Evolutionary conservation across 2,329 filamentous ascomycete genomes (phyloP).

Genomic region (Exophiala alcalophila): DNA sequence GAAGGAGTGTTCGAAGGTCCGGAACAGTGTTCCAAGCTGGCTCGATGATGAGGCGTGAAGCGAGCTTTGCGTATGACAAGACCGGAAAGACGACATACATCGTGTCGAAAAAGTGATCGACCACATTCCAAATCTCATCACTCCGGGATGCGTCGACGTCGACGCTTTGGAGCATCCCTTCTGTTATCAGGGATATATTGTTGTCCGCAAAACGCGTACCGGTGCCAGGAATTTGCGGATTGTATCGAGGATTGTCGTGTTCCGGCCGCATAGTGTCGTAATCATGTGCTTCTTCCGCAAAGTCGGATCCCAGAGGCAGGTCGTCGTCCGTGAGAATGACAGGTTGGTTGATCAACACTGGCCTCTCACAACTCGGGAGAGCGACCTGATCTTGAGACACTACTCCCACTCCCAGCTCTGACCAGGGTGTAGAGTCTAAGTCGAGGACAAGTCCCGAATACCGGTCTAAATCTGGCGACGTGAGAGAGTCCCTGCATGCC

Average conservation of each 20-base stretch:
- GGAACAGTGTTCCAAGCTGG: constrained; percentile 6
- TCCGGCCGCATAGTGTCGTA: not conserved
- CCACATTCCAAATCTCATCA: constrained; percentile 7
- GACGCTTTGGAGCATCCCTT: not conserved
- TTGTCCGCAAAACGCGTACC: not conserved
- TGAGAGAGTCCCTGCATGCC: not conserved
- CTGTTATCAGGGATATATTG: not conserved
- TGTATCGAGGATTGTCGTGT: not conserved
- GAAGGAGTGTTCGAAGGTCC: constrained; percentile 7
- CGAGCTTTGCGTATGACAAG: constrained; percentile 8
- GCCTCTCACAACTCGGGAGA: not conserved
- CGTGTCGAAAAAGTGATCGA: constrained; percentile 15
- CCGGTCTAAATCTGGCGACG: not conserved
- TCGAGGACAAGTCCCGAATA: not conserved
- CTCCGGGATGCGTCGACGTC: not conserved
- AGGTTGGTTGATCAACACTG: too few relatives aligned
- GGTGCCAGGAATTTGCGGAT: not conserved
- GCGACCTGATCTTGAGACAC: too few relatives aligned
- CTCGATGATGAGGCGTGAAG: constrained; percentile 1
- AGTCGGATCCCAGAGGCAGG: not conserved
- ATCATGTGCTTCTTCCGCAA: not conserved
- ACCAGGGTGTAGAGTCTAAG: not conserved
- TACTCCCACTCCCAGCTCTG: too few relatives aligned
- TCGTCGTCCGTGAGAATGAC: too few relatives aligned
- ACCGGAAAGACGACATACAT: constrained; percentile 12